Evolutionary conservation across 2,329 filamentous ascomycete genomes (phyloP), one percentile per base, ranked within the genome.

Genomic region (Parastagonospora nodorum): DNA sequence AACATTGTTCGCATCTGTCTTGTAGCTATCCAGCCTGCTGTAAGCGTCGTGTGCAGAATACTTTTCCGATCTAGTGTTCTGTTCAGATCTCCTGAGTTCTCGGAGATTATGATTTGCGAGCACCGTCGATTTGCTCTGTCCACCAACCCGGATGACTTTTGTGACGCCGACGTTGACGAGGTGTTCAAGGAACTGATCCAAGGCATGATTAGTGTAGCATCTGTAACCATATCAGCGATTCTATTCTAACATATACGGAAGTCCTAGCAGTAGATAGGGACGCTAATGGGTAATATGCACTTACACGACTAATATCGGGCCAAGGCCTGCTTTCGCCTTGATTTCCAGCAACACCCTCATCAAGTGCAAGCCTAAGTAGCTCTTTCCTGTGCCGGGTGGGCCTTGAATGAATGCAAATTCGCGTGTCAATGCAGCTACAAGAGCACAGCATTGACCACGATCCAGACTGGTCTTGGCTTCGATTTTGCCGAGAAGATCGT

Each of bases 301-400:
- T 60, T 59, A 71, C 64, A 68, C 64, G 15, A 67, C 57, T 9
- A 83, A 55, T 5, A 83, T 77, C 0, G 79, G 80, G 0, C 79
- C 78, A 0, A 82, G 55, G 0, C 64, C 45, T 0, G 60, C 71
- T 14, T 54, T 61, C 0, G 53, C 37, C 28, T 68, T 74, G 47
- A 72, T 68, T 75, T 79, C 9, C 75, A 87, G 61, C 5, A 87
- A 63, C 0, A 79, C 76, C 51, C 81, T 80, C 51, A 88, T 80
- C n/a, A 89, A 66, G 37, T 80, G 77, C 2, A 84, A 77, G 2
- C 86, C 86, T 0, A 81, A 77, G 55, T 81, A 88, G 4, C 78
- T 82, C 63, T 90, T 90, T 0, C 88, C 87, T 0, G 87, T 90
- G 0, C 88, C 87, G 0, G 87, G 87, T 0, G 87, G 87, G 0